A percentile compares a stretch with the other conserved stretches of the same genome.
phyloP scores from a whole-genome alignment of 768 basidiomycete genomes.

The Naematelia aurantialba region DNA sequence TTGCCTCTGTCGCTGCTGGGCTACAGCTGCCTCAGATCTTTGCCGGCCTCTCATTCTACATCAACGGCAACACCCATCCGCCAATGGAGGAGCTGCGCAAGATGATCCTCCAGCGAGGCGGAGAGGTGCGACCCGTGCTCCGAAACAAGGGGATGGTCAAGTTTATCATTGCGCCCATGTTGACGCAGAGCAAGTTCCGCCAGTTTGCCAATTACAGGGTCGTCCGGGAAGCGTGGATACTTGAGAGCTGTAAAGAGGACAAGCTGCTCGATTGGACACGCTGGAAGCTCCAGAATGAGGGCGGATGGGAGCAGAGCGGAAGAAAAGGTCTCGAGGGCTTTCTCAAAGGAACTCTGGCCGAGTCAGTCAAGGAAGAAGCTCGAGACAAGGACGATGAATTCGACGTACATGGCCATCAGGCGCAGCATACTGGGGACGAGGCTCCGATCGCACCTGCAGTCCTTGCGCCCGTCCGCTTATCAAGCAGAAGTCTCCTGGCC shows the following conservation, averaged over 20 bases:
- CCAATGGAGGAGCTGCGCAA: constrained; percentile 78
- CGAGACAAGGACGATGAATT: constrained; percentile 12
- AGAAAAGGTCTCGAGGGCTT: constrained; percentile 43
- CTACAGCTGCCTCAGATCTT: constrained; percentile 64
- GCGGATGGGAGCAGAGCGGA: constrained; percentile 40
- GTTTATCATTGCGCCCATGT: constrained; percentile 74
- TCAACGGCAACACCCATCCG: constrained; percentile 85
- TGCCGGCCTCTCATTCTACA: constrained; percentile 72
- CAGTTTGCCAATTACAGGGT: constrained; percentile 91
- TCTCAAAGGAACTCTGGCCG: constrained; percentile 14
- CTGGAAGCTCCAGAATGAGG: constrained; percentile 54
- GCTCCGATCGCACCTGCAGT: background rate
- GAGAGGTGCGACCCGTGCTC: constrained; percentile 60
- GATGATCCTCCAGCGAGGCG: constrained; percentile 77
- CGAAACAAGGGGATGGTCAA: constrained; percentile 41
- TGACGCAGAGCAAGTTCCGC: constrained; percentile 82
- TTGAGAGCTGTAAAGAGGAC: constrained; percentile 68
- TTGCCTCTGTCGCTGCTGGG: constrained; percentile 26
- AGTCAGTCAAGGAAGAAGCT: constrained; percentile 7
- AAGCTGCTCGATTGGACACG: constrained; percentile 73
- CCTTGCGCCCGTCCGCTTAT: constrained; percentile 1
- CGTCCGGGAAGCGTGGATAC: constrained; percentile 80
- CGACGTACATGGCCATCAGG: too few relatives aligned
- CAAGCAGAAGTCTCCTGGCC: background rate
- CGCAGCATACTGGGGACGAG: too few relatives aligned